Evolutionary conservation across 495 filamentous ascomycete species (phyloP).

Genomic region (Penicillium bialowiezense): DNA sequence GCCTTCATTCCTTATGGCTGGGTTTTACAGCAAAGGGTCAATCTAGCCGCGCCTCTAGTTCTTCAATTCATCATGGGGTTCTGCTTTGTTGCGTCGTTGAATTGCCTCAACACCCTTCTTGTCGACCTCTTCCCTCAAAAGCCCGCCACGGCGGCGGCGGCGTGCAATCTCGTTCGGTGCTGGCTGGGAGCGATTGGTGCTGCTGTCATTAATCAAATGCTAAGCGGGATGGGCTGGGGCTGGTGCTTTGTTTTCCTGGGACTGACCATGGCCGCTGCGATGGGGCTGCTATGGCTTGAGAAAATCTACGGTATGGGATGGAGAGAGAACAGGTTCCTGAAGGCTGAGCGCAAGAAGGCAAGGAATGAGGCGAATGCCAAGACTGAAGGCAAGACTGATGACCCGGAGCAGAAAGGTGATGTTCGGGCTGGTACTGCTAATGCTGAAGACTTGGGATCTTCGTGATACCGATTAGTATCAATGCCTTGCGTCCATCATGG

Average conservation of each 20-base stretch:
- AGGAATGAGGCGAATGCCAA: constrained; percentile 3
- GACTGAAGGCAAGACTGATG: background rate
- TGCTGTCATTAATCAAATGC: constrained; percentile 59
- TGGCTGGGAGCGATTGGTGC: constrained; percentile 60
- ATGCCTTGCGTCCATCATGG: no score
- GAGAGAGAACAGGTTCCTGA: constrained; percentile 33
- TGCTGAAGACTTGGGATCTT: background rate
- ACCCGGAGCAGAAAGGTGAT: background rate
- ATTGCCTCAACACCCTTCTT: constrained; percentile 41
- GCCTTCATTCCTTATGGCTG: constrained; percentile 56
- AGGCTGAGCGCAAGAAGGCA: constrained; percentile 13
- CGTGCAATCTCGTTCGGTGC: constrained; percentile 65
- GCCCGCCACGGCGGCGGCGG: constrained; percentile 60
- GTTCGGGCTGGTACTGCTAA: background rate
- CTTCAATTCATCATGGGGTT: constrained; percentile 55
- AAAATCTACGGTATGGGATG: constrained; percentile 37
- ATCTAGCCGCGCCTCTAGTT: constrained; percentile 50
- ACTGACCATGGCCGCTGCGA: constrained; percentile 31
- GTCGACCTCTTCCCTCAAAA: constrained; percentile 59
- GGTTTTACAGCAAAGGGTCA: constrained; percentile 46
- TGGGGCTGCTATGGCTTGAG: constrained; percentile 28
- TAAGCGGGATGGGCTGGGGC: constrained; percentile 56
- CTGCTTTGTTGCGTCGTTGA: constrained; percentile 49
- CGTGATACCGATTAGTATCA: no score
- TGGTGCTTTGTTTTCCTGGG: constrained; percentile 57